These are phyloP conservation scores for Bauhinia variegata DNA, from an alignment of 306 rosid species.

Conservation along the genomic window DNA sequence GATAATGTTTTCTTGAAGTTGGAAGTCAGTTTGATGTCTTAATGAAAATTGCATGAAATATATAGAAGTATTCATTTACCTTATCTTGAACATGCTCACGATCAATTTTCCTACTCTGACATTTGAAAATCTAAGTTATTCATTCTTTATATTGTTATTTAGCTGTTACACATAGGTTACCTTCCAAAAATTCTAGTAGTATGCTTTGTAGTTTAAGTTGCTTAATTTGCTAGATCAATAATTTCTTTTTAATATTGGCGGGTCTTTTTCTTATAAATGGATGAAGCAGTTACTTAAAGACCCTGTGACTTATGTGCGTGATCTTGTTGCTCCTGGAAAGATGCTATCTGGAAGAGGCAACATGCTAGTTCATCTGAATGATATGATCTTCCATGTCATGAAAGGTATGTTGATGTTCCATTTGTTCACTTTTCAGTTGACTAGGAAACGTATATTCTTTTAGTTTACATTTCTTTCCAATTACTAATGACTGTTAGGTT, in stretches of 20 bases:
- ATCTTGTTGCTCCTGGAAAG: constrained; percentile 72
- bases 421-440: constrained; percentile 22
- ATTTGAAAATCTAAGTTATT: too few relatives aligned
- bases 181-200: neutral
- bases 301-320: constrained; percentile 58
- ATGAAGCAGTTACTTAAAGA: constrained; percentile 69
- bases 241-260: neutral
- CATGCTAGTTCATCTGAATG: constrained; percentile 67
- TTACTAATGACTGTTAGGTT: neutral
- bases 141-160: neutral
- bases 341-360: constrained; percentile 81
- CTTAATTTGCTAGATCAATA: neutral
- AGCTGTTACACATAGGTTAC: neutral
- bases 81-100: too few relatives aligned
- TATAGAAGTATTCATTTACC: too few relatives aligned
- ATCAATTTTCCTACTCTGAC: too few relatives aligned
- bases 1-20: too few relatives aligned
- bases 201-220: neutral
- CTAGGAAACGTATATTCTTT: neutral
- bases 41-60: too few relatives aligned
- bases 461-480: neutral
- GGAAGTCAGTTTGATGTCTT: too few relatives aligned
- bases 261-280: constrained; percentile 13
- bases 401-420: constrained; percentile 60
- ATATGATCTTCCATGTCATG: constrained; percentile 62